Evolutionary conservation across 2,329 filamentous ascomycete genomes (phyloP), one percentile per base, ranked within the genome.

Genomic region (Pestalotiopsis sp.): DNA sequence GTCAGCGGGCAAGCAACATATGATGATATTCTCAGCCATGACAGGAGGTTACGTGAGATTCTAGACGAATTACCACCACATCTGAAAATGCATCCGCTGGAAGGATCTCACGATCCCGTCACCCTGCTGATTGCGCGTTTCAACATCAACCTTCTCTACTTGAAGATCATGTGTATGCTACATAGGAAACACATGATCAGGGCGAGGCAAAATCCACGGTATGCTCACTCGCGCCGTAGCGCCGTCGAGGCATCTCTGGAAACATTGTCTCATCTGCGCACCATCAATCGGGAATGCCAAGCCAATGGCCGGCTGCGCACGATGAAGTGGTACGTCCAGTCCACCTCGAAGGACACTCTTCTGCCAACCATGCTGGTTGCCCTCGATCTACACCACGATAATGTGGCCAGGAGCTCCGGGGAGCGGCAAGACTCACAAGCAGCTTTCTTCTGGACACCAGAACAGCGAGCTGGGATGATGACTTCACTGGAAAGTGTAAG

Each of bases 221-320:
- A 97, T 76, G 88, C 90, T 9, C 93, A 96, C 76, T 97, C 94
- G 2, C 89, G 95, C 38, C 90, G 91, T 56, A 92, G 91, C 25
- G 96, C 94, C 71, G 91, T 98, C 56, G 94, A 97, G 75, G 93
- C 95, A 1, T 93, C 94, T 0, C 86, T 98, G 85, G 91, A 92
- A 72, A 90, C 97, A 62, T 85, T 99, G 56, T 86, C 88, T 27
- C 93, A 95, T 73, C 90, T 98, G 76, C 86, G 88, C 41, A 92
- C 91, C 17, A 84, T 98, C 14, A 87, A 95, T 76, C 83, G 87
- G 36, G 94, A 97, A 78, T 91, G 91, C 3, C 89, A 92, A 73
- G 87, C 90, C 1, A 88, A 87, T 59, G 93, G 93, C 25, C 88
- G 92, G 31, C 80, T 98, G 66, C 87, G 90, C 38, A 89, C 89